phyloP scores from a whole-genome alignment of 352 stramenopile genomes.

The Peronospora belbahrii region DNA sequence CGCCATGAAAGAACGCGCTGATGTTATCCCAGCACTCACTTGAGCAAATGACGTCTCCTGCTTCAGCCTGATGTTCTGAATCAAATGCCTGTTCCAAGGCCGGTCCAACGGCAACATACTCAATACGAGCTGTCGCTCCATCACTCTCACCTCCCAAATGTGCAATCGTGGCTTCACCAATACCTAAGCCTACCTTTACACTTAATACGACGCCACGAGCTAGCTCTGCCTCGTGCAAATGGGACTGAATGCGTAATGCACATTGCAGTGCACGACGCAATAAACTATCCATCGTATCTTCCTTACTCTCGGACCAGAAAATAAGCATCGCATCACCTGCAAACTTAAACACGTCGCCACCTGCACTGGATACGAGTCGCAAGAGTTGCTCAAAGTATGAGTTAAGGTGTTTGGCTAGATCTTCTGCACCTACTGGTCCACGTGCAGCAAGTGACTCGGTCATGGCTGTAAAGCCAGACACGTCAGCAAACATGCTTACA shows the following conservation, averaged over 20 bases:
- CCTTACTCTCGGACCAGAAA: constrained; percentile 88
- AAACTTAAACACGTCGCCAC: constrained; percentile 92
- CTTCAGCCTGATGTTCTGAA: constrained; percentile 78
- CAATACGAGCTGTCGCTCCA: constrained; percentile 68
- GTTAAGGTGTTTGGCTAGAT: constrained; percentile 89
- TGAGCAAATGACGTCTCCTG: constrained; percentile 88
- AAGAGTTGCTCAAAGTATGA: constrained; percentile 89
- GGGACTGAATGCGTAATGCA: constrained; percentile 85
- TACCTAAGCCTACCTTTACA: constrained; percentile 92
- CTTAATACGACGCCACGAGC: constrained; percentile 83
- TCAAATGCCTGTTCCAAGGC: constrained; percentile 89
- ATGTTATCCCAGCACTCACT: constrained; percentile 74
- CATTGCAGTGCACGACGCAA: constrained; percentile 83
- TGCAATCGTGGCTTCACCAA: constrained; percentile 79
- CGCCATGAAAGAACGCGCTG: constrained; percentile 50
- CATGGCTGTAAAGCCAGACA: constrained; percentile 91
- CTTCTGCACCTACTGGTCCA: constrained; percentile 83
- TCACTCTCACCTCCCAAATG: constrained; percentile 87
- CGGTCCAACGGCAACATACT: constrained; percentile 88
- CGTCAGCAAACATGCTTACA: constrained; percentile 91
- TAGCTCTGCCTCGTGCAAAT: constrained; percentile 82
- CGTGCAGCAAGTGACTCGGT: constrained; percentile 85
- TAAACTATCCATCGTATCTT: constrained; percentile 80
- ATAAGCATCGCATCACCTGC: constrained; percentile 93
- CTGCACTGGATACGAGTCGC: constrained; percentile 66